A percentile compares a stretch with the other conserved stretches of the same genome.
These are phyloP conservation scores for Phytophthora pistaciae DNA, from an alignment of 352 stramenopile genomes.

Conservation along the genomic window DNA sequence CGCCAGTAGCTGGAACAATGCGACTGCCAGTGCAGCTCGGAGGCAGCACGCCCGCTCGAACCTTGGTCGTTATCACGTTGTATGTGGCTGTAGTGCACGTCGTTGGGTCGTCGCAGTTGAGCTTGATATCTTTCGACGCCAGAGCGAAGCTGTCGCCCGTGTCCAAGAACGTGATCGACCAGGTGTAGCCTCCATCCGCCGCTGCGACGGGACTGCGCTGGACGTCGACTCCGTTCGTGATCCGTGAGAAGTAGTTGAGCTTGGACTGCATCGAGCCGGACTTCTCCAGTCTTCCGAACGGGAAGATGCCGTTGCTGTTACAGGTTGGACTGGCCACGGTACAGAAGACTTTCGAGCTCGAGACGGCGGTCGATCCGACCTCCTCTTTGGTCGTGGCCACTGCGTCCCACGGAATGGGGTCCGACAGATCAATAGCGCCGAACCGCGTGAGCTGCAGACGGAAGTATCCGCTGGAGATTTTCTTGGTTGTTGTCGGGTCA, in stretches of 20 bases:
- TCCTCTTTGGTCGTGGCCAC: conserved; percentile 89
- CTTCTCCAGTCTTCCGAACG: conserved; percentile 44
- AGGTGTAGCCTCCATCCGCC: conserved; percentile 75
- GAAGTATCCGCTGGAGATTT: conserved; percentile 69
- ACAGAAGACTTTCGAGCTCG: conserved; percentile 70
- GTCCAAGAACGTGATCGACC: conserved; percentile 93
- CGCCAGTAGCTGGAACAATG: conserved; percentile 71
- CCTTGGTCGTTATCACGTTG: conserved; percentile 57
- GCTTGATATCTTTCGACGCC: conserved; percentile 24
- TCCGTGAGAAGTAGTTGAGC: conserved; percentile 52
- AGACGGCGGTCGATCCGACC: conserved; percentile 46
- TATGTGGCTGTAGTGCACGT: conserved; percentile 45
- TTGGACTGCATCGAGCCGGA: conserved; percentile 85
- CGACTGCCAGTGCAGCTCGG: conserved; percentile 79
- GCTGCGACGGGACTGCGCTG: conserved; percentile 56
- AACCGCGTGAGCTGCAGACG: conserved; percentile 57
- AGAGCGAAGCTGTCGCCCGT: conserved; percentile 84
- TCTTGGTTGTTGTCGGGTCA: conserved; percentile 19
- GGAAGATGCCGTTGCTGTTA: conserved; percentile 34
- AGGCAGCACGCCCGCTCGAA: conserved; percentile 81
- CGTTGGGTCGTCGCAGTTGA: conserved; percentile 21
- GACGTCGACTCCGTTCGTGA: conserved; percentile 77
- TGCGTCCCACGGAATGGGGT: conserved; percentile 95
- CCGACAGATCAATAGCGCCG: conserved; percentile 53
- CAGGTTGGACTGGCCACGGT: conserved; percentile 43